Base-by-base conservation (phyloP, 345 rosid genomes). In the Pseudoturritis turrita region DNA sequence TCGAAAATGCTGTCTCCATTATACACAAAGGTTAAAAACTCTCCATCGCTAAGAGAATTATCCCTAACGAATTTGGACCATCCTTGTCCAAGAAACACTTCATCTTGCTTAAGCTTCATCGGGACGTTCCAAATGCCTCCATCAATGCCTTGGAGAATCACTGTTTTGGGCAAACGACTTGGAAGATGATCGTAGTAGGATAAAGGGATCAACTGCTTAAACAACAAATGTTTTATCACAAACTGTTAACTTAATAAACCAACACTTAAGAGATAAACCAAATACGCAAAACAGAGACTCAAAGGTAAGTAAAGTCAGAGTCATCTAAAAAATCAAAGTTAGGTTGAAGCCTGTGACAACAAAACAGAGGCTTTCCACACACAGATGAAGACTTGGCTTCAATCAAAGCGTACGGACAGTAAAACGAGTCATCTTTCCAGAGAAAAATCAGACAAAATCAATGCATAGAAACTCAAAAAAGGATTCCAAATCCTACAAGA, bases 1-100 rank as follows among this genome's bases (percentile, higher is more conserved):
- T 73, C 77, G 67, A 73, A 65, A n/a, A 57, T 12, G 50, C 41
- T 4, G 26, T 56, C 60, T 47, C 72, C 67, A 6, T 73, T 3
- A 49, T 73, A 73, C 7, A 47, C 72, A 12, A 73, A 73, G 10
- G 72, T 73, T 36, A 73, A 4, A 39, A 73, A 47, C 15, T 73
- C 72, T 44, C 77, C 66, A 8, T 74, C 72, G 5, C 0, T 10
- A n/a, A 74, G 45, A 29, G 25, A 31, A 9, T 73, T 65, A 5
- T 73, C 77, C 28, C 29, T 19, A 9, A 65, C 72, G 15, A 65
- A 73, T 28, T 45, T 65, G 57, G 66, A 0, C 72, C 72, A 73
- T 0, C 72, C 77, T 47, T 65, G 9, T 7, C 1, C 60, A 8
- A 73, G 57, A 21, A 14, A 17, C 23, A 55, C 59, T 51, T 65